phyloP scores from a whole-genome alignment of 805 yeast species.

The baker's yeast (Saccharomyces cerevisiae) region DNA sequence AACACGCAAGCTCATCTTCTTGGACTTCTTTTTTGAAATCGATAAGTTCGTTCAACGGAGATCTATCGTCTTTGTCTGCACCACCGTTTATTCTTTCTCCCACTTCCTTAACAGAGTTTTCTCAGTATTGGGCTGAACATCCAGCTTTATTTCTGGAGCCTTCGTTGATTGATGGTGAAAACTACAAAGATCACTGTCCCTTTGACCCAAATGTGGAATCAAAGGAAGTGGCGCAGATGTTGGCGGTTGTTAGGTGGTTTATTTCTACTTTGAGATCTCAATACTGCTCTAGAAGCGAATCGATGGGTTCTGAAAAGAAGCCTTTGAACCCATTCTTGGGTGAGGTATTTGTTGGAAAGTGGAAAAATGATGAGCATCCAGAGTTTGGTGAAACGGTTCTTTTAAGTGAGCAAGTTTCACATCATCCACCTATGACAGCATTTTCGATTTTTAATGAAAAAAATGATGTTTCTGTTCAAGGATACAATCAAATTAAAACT shows the following conservation, averaged over 20 bases:
- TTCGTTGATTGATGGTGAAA: conserved; percentile 31
- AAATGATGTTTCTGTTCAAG: conserved; percentile 63
- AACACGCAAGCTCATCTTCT: conserved; percentile 39
- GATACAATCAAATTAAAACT: conserved; percentile 85
- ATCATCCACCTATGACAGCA: conserved; percentile 97
- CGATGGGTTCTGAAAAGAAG: conserved; percentile 92
- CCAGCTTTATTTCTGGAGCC: conserved; percentile 78
- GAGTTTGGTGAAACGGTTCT: conserved; percentile 68
- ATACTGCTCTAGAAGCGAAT: conserved; percentile 86
- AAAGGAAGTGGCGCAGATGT: conserved; percentile 42
- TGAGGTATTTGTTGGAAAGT: conserved; percentile 84
- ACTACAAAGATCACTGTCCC: conserved; percentile 12
- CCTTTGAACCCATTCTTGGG: conserved; percentile 96
- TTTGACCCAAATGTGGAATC: conserved; percentile 39
- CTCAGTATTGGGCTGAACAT: conserved; percentile 94
- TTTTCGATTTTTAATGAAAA: conserved; percentile 72
- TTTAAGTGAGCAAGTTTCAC: conserved; percentile 88
- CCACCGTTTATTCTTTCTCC: conserved; percentile 95
- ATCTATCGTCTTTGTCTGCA: conserved; percentile 86
- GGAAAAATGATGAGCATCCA: conserved; percentile 51
- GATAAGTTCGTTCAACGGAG: conserved; percentile 87
- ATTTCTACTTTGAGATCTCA: conserved; percentile 86
- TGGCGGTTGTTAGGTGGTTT: conserved; percentile 86
- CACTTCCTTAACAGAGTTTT: conserved; percentile 79
- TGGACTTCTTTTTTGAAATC: conserved; percentile 92